A percentile compares a stretch with the other conserved stretches of the same genome.
Evolutionary conservation across 2,329 filamentous ascomycete species (phyloP).

Genomic region (Alternaria incomplexa): DNA sequence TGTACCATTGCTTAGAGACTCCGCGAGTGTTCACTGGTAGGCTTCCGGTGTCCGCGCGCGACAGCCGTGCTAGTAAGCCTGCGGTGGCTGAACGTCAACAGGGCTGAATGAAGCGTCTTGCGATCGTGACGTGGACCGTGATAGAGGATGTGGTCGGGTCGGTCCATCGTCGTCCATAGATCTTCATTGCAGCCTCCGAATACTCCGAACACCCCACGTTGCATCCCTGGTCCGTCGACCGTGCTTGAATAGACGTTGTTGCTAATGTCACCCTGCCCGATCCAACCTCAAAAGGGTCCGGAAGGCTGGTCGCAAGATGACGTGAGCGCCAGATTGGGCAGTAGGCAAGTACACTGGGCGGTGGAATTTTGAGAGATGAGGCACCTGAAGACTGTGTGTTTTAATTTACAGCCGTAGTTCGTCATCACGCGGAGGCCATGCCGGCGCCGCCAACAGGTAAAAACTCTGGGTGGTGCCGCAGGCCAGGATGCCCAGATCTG

Average conservation of each 20-base stretch:
- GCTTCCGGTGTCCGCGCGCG: neutral
- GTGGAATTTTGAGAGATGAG: neutral
- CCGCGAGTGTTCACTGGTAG: neutral
- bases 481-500: slow-evolving; percentile 2
- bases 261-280: neutral
- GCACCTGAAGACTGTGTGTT: neutral
- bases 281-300: neutral
- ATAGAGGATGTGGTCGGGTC: neutral
- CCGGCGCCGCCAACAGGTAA: neutral
- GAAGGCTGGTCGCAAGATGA: neutral
- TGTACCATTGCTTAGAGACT: neutral
- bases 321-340: neutral
- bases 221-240: neutral
- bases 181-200: neutral
- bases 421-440: neutral
- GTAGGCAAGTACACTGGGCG: neutral
- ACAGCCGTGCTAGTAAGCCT: neutral
- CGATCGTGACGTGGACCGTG: neutral
- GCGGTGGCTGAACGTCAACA: neutral
- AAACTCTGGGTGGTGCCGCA: neutral
- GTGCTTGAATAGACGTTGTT: neutral
- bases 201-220: neutral
- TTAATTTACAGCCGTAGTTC: neutral
- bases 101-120: neutral
- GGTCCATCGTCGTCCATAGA: neutral